Evolutionary conservation across 2,329 filamentous ascomycete genomes (phyloP).

Genomic region (Aureobasidium subglaciale): DNA sequence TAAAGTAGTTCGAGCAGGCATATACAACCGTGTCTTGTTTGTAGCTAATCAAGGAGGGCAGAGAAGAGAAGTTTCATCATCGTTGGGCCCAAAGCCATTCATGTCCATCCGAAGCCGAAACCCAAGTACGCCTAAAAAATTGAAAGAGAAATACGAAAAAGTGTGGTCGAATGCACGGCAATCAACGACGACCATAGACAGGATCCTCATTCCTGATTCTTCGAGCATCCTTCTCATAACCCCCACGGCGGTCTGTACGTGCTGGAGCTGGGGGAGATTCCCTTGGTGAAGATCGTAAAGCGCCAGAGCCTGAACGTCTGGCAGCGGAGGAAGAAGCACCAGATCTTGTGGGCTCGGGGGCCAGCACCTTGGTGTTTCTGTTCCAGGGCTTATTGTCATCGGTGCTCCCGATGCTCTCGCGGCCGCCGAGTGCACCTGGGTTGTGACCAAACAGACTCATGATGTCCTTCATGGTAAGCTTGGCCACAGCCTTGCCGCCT

Average conservation of each 20-base stretch:
- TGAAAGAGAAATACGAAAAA: constrained; percentile 12
- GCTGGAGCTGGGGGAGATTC: background rate
- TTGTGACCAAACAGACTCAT: constrained; percentile 78
- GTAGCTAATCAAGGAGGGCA: background rate
- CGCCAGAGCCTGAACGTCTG: constrained; percentile 5
- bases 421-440: constrained; percentile 39
- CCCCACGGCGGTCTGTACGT: constrained; percentile 15
- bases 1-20: no score
- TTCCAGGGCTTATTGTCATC: constrained; percentile 30
- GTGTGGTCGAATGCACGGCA: background rate
- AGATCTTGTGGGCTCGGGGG: constrained; percentile 28
- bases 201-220: constrained; percentile 27
- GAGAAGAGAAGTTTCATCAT: constrained; percentile 3
- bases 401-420: constrained; percentile 16
- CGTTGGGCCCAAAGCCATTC: background rate
- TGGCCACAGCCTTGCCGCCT: constrained; percentile 67
- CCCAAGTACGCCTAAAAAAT: background rate
- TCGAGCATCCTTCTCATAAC: constrained; percentile 19
- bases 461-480: constrained; percentile 89
- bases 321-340: background rate
- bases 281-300: background rate
- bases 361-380: constrained; percentile 33
- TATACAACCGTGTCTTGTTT: background rate
- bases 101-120: background rate
- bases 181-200: constrained; percentile 31